A percentile compares a stretch with the other conserved stretches of the same genome.
phyloP scores from a whole-genome alignment of 2,329 filamentous ascomycete genomes.

The Cordyceps farinosa region DNA sequence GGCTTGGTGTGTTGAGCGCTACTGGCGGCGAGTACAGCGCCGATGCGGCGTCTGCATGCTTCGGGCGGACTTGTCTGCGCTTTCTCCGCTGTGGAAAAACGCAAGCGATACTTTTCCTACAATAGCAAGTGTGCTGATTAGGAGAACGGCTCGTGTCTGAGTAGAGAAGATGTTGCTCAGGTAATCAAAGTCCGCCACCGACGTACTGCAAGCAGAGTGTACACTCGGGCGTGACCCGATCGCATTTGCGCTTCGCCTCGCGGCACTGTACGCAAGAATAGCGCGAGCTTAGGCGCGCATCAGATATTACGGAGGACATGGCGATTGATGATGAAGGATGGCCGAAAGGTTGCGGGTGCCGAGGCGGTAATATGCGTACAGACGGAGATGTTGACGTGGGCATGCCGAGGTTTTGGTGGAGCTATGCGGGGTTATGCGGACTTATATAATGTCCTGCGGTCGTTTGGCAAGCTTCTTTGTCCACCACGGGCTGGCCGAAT shows the following conservation, averaged over 20 bases:
- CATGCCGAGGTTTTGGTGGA: background rate
- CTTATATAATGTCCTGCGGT: background rate
- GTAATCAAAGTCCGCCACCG: background rate
- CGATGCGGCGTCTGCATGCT: background rate
- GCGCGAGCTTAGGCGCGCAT: background rate
- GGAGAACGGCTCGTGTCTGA: no score
- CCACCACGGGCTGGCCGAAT: no score
- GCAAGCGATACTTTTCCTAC: constrained; percentile 1
- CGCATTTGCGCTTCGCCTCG: constrained; percentile 12
- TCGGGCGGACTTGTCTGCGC: constrained; percentile 10
- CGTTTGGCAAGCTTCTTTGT: background rate
- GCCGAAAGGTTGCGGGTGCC: background rate
- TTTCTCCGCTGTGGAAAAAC: constrained; percentile 7
- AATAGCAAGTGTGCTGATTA: background rate
- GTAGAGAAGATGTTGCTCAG: no score
- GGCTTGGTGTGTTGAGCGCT: constrained; percentile 7
- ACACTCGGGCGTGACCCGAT: constrained; percentile 7
- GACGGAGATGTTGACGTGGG: background rate
- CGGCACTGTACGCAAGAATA: constrained; percentile 10
- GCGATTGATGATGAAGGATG: constrained; percentile 1
- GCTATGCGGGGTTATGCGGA: constrained; percentile 2
- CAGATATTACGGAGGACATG: background rate
- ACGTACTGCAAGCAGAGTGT: constrained; percentile 12
- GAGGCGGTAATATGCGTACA: constrained; percentile 6
- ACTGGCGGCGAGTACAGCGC: background rate